phyloP scores from a whole-genome alignment of 495 filamentous ascomycete genomes.

The Penicillium dipodomyicola region DNA sequence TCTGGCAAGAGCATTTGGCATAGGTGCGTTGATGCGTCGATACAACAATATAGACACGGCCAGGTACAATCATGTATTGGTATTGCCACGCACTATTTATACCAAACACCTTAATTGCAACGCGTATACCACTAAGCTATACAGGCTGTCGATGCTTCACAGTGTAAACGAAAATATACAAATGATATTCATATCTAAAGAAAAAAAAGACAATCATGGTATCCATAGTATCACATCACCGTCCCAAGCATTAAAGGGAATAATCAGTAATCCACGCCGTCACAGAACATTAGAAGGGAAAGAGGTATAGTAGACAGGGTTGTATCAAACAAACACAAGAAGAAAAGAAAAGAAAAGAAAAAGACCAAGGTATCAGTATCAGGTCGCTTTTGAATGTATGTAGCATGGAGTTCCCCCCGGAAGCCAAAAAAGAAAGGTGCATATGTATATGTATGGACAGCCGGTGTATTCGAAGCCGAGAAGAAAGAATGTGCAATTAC shows the following conservation, averaged over 20 bases:
- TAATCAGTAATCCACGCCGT: constrained; percentile 11
- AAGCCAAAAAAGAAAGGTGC: too few relatives aligned
- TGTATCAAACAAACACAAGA: background rate
- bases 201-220: constrained; percentile 26
- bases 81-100: background rate
- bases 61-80: background rate
- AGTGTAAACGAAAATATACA: too few relatives aligned
- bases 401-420: background rate
- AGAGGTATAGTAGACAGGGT: constrained; percentile 1
- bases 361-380: background rate
- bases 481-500: background rate
- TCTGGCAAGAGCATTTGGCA: background rate
- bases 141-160: too few relatives aligned
- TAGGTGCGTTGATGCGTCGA: background rate
- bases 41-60: background rate
- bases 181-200: background rate
- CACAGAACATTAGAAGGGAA: constrained; percentile 11
- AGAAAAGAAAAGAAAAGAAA: background rate
- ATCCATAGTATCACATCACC: constrained; percentile 31
- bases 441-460: constrained; percentile 18
- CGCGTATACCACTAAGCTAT: background rate
- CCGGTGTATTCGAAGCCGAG: background rate
- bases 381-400: background rate
- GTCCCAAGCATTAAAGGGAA: constrained; percentile 25
- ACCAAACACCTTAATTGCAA: background rate